Conservation (phyloP, 2,329 filamentous ascomycete species). For the Chrysosporium queenslandicum region DNA sequence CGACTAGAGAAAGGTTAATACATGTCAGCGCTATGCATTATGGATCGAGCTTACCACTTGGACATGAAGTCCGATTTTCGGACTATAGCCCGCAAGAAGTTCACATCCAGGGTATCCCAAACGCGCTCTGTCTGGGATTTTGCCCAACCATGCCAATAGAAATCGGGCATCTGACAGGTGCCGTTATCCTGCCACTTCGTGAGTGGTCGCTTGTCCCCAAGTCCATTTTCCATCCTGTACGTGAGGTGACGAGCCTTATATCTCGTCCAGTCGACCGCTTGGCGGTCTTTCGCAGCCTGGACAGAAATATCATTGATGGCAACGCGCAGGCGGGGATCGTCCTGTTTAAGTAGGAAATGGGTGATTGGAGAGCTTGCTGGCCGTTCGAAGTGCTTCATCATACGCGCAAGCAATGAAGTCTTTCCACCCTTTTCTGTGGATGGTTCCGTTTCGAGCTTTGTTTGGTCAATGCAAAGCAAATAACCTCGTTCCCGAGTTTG, state of each 20-base stretch:
- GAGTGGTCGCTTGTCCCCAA: constrained; percentile 49
- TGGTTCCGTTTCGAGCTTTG: constrained; percentile 19
- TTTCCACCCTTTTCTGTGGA: constrained; percentile 22
- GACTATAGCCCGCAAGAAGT: constrained; percentile 42
- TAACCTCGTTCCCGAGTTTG: constrained; percentile 57
- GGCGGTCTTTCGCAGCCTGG: constrained; percentile 21
- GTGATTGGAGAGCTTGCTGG: constrained; percentile 53
- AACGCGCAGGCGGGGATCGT: constrained; percentile 46
- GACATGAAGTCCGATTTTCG: constrained; percentile 48
- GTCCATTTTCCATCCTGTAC: constrained; percentile 40
- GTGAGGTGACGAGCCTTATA: constrained; percentile 52
- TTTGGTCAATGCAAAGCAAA: constrained; percentile 45
- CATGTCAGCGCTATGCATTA: background rate
- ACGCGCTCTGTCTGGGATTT: constrained; percentile 48
- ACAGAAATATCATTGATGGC: constrained; percentile 41
- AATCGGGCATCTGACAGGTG: constrained; percentile 45
- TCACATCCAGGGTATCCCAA: constrained; percentile 57
- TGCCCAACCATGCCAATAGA: constrained; percentile 45
- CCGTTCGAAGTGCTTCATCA: constrained; percentile 43
- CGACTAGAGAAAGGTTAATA: constrained; percentile 22
- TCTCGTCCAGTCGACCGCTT: constrained; percentile 25
- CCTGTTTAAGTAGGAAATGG: constrained; percentile 49
- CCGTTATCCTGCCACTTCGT: constrained; percentile 52
- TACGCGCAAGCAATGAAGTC: constrained; percentile 33
- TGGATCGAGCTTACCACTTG: constrained; percentile 39